A percentile compares a stretch with the other conserved stretches of the same genome.
phyloP scores from a whole-genome alignment of 768 basidiomycete species.

The Thelephora ganbajun region DNA sequence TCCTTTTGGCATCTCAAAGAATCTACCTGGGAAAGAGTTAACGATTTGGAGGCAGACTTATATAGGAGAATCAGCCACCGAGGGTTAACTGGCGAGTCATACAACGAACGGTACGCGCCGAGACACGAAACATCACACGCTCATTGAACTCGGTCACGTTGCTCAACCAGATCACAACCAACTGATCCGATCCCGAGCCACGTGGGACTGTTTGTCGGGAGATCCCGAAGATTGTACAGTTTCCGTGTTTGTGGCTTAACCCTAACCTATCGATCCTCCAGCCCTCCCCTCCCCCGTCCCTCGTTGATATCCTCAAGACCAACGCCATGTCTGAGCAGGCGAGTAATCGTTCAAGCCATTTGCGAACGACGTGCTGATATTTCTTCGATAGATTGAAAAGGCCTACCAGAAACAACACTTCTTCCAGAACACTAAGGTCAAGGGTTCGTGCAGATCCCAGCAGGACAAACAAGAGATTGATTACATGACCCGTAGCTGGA shows the following conservation, averaged over 20 bases:
- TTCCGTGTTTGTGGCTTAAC: conserved; percentile 5
- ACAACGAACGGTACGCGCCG: conserved; percentile 6
- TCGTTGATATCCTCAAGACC: conserved; percentile 18
- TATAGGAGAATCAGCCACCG: conserved; percentile 23
- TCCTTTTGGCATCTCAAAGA: conserved; percentile 61
- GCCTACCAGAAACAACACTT: conserved; percentile 96
- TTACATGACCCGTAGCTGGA: conserved; percentile 32
- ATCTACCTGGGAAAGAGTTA: conserved; percentile 37
- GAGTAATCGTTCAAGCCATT: conserved; percentile 4
- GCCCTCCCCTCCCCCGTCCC: conserved; percentile 8
- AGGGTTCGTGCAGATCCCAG: conserved; percentile 35
- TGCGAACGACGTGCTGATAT: neutral
- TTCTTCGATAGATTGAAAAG: conserved; percentile 67
- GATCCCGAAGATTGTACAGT: conserved; percentile 28
- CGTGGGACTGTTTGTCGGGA: conserved; percentile 14
- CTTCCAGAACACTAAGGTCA: conserved; percentile 94
- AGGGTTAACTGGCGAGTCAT: conserved; percentile 72
- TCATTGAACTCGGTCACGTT: too few relatives aligned
- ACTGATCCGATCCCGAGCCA: too few relatives aligned
- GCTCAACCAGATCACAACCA: too few relatives aligned
- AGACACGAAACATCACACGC: neutral
- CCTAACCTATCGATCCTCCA: too few relatives aligned
- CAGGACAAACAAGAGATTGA: neutral
- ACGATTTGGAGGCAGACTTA: neutral
- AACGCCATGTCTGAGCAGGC: conserved; percentile 27